Conservation (phyloP, 108 stramenopile genomes). For the Cyclotella cryptica region DNA sequence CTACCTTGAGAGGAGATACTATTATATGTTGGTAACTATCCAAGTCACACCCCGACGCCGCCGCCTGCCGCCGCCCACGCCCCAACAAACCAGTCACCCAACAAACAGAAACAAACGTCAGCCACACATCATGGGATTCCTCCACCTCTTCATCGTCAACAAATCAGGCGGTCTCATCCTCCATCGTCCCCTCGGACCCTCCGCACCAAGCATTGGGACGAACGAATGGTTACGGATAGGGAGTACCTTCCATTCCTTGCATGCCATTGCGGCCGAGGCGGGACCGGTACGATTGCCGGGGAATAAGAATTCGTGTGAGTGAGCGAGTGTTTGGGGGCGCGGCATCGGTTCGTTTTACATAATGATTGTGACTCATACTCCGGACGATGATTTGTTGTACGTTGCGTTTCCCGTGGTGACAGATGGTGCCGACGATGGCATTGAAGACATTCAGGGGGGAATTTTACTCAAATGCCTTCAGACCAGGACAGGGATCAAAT, state of each 20-base stretch:
- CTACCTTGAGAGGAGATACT: too few relatives aligned
- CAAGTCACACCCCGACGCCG: too few relatives aligned
- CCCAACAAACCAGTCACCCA: not conserved
- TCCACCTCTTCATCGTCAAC: conserved; percentile 90
- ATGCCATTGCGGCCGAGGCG: conserved; percentile 89
- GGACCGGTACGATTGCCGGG: conserved; percentile 67
- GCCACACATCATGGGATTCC: conserved; percentile 72
- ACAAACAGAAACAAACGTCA: too few relatives aligned
- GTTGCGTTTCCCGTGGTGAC: conserved; percentile 1
- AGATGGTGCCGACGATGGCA: conserved; percentile 83
- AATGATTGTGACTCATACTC: too few relatives aligned
- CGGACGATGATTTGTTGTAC: too few relatives aligned
- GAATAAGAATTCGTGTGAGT: conserved; percentile 75
- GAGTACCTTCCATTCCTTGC: conserved; percentile 85
- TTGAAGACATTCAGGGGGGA: conserved; percentile 81
- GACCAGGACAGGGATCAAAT: conserved; percentile 89
- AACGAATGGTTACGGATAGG: conserved; percentile 92
- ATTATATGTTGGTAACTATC: too few relatives aligned
- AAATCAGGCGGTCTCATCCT: conserved; percentile 89
- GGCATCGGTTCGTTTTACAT: not conserved
- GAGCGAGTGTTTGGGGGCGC: not conserved
- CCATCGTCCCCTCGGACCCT: conserved; percentile 72
- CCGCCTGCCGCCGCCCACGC: not conserved
- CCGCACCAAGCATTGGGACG: conserved; percentile 82
- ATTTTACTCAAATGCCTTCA: conserved; percentile 76